Conservation (phyloP, 257 asterid genomes). For the Lithospermum erythrorhizon region DNA sequence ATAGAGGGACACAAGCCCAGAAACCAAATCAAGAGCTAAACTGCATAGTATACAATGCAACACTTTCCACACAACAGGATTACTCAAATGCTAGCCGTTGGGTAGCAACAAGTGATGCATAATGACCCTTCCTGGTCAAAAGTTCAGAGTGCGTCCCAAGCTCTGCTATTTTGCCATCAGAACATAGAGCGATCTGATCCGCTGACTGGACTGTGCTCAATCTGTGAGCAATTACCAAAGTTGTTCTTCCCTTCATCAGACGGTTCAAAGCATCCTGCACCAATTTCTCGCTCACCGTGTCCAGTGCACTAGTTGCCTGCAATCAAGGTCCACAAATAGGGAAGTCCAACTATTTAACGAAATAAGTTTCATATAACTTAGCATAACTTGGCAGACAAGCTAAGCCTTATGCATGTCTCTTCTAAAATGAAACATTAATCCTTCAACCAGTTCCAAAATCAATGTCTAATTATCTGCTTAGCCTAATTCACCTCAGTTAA, state of each 20-base stretch:
- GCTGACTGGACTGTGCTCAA: slow-evolving; percentile 94
- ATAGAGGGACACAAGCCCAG: too few relatives aligned
- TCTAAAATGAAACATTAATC: too few relatives aligned
- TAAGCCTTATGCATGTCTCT: too few relatives aligned
- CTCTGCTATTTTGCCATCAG: slow-evolving; percentile 78
- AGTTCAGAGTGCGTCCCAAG: slow-evolving; percentile 80
- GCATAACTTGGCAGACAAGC: too few relatives aligned
- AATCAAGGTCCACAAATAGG: slow-evolving; percentile 8
- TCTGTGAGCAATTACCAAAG: slow-evolving; percentile 93
- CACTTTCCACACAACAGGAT: slow-evolving; percentile 2
- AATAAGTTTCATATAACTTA: not conserved
- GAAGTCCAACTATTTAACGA: not conserved
- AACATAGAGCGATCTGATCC: slow-evolving; percentile 63
- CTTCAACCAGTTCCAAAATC: not conserved
- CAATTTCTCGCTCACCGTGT: slow-evolving; percentile 77
- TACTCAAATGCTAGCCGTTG: slow-evolving; percentile 92
- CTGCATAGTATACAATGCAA: not conserved
- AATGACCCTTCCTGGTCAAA: slow-evolving; percentile 55
- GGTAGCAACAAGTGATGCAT: slow-evolving; percentile 78
- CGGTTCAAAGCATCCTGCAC: slow-evolving; percentile 88
- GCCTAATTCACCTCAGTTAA: not conserved
- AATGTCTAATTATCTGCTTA: too few relatives aligned
- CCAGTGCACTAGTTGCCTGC: slow-evolving; percentile 96
- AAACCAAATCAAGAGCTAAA: too few relatives aligned
- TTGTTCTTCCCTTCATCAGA: slow-evolving; percentile 91